Percentiles rank a stretch among this genome's conserved stretches.
Conservation (phyloP, 805 yeast genomes). For the Hemisphaericaspora nanyangensis region DNA sequence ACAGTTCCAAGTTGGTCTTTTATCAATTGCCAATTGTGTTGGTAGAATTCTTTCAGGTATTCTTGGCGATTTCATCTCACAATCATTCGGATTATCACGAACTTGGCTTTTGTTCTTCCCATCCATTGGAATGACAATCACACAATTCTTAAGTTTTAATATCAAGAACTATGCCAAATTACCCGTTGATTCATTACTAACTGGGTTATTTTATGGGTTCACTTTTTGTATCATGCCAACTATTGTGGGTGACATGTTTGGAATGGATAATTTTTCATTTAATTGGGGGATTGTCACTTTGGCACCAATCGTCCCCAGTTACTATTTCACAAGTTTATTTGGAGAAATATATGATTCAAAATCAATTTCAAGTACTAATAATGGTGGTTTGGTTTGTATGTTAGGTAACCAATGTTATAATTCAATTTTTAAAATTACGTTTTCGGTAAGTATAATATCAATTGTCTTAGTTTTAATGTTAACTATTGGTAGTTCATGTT, state of each 20-base stretch:
- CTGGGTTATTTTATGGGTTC: constrained; percentile 72
- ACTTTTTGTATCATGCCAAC: constrained; percentile 71
- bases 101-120: constrained; percentile 56
- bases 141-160: constrained; percentile 48
- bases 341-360: constrained; percentile 59
- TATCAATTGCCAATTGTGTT: constrained; percentile 62
- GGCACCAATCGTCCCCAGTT: constrained; percentile 63
- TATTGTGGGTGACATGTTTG: constrained; percentile 72
- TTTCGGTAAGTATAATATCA: constrained; percentile 28
- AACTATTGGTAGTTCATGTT: constrained; percentile 9
- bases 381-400: constrained; percentile 19
- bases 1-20: constrained; percentile 67
- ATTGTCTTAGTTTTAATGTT: constrained; percentile 15
- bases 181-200: constrained; percentile 49
- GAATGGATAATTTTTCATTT: constrained; percentile 60
- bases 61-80: constrained; percentile 56
- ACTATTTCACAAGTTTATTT: constrained; percentile 56
- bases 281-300: constrained; percentile 72
- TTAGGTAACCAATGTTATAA: constrained; percentile 41
- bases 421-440: constrained; percentile 39
- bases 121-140: constrained; percentile 38
- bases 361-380: constrained; percentile 13
- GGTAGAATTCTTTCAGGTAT: constrained; percentile 67
- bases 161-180: constrained; percentile 33
- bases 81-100: constrained; percentile 43